A percentile compares a stretch with the other conserved stretches of the same genome.
phyloP scores from a whole-genome alignment of 2,329 filamentous ascomycete species.

The Fusarium nygamai region DNA sequence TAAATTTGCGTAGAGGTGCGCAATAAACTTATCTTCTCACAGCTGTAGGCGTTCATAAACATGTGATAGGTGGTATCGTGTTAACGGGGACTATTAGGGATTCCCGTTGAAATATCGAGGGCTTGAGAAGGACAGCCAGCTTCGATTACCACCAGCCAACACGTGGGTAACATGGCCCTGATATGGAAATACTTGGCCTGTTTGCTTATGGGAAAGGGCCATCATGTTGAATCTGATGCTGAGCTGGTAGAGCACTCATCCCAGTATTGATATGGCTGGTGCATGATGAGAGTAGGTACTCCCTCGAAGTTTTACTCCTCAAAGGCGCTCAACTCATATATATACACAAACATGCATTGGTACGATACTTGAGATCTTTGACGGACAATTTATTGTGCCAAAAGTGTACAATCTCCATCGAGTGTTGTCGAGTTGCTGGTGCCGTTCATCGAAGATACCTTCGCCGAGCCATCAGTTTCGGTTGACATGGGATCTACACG shows the following conservation, averaged over 20 bases:
- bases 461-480: background rate
- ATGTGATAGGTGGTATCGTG: background rate
- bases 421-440: background rate
- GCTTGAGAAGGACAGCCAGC: background rate
- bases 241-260: background rate
- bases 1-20: background rate
- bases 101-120: background rate
- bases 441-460: background rate
- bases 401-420: background rate
- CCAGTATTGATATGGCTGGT: background rate
- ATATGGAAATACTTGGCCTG: background rate
- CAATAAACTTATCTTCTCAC: background rate
- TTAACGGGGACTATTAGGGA: background rate
- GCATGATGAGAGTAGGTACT: background rate
- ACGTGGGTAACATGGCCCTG: accelerated
- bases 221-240: background rate
- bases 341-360: background rate
- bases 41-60: background rate
- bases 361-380: no score
- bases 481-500: background rate
- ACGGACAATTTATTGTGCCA: no score
- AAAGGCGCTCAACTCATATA: background rate
- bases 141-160: background rate
- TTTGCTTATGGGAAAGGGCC: background rate
- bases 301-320: background rate